Conservation (phyloP, 306 rosid genomes). For the Quercus gilva region DNA sequence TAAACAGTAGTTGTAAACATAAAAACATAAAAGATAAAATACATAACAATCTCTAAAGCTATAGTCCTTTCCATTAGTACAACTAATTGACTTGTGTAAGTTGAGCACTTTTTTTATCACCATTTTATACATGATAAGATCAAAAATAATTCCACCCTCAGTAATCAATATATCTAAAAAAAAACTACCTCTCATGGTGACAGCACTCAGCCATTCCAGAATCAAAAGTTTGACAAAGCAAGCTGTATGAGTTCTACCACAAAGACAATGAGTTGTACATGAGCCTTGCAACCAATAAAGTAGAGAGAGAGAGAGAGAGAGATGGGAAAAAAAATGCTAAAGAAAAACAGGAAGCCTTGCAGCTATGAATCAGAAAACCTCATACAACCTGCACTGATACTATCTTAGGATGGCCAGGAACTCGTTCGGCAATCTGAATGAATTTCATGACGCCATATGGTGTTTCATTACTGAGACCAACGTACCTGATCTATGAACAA, state of each 20-base stretch:
- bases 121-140: neutral
- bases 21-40: neutral
- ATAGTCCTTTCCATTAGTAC: neutral
- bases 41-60: neutral
- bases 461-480: constrained; percentile 93
- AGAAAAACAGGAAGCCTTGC: constrained; percentile 11
- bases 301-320: constrained; percentile 2
- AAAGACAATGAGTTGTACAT: constrained; percentile 20
- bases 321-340: constrained; percentile 4
- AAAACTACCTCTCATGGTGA: constrained; percentile 81
- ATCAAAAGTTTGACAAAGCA: constrained; percentile 86
- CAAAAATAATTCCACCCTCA: constrained; percentile 1
- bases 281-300: constrained; percentile 23
- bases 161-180: constrained; percentile 1
- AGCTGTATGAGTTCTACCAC: constrained; percentile 77
- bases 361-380: neutral
- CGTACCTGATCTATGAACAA: constrained; percentile 64
- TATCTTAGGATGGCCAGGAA: constrained; percentile 45
- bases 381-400: constrained; percentile 78
- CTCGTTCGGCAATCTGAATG: constrained; percentile 60
- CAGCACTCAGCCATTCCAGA: constrained; percentile 89
- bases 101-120: neutral
- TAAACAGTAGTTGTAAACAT: neutral
- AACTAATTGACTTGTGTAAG: neutral
- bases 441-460: constrained; percentile 95